Conservation (phyloP, 306 rosid genomes). For the Pyrus communis region DNA sequence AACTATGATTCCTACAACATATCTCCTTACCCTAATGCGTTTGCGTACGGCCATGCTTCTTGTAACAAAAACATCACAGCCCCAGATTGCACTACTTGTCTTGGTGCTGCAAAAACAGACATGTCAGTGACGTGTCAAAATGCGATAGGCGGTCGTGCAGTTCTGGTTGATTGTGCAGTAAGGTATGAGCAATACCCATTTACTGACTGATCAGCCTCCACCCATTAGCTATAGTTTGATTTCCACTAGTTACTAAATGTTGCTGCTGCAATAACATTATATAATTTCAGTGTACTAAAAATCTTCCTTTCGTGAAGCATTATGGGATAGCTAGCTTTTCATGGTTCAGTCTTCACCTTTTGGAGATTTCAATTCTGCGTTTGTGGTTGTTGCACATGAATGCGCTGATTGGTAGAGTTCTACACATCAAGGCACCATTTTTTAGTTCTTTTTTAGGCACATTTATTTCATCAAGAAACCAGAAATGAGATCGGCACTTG, state of each 20-base stretch:
- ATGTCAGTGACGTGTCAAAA: conserved; percentile 36
- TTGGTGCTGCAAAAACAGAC: conserved; percentile 44
- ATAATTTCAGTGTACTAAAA: neutral
- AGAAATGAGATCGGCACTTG: neutral
- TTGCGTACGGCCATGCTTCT: conserved; percentile 67
- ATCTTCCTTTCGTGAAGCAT: neutral
- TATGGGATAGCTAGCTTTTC: neutral
- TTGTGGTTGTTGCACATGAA: neutral
- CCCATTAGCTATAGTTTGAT: neutral
- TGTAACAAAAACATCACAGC: conserved; percentile 47
- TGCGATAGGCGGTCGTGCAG: conserved; percentile 55
- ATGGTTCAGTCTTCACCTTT: neutral
- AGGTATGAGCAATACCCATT: conserved; percentile 82
- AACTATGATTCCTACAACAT: conserved; percentile 40
- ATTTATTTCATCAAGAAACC: neutral
- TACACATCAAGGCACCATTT: neutral
- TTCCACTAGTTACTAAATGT: conserved; percentile 3
- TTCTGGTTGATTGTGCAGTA: conserved; percentile 52
- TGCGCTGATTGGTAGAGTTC: neutral
- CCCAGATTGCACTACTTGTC: conserved; percentile 58
- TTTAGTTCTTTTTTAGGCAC: neutral
- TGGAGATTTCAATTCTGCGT: neutral
- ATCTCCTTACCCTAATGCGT: conserved; percentile 67
- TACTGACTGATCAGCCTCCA: conserved; percentile 8
- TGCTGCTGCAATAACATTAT: neutral